Base-by-base conservation (phyloP, 2,329 filamentous ascomycete species). In the Cytospora mali region DNA sequence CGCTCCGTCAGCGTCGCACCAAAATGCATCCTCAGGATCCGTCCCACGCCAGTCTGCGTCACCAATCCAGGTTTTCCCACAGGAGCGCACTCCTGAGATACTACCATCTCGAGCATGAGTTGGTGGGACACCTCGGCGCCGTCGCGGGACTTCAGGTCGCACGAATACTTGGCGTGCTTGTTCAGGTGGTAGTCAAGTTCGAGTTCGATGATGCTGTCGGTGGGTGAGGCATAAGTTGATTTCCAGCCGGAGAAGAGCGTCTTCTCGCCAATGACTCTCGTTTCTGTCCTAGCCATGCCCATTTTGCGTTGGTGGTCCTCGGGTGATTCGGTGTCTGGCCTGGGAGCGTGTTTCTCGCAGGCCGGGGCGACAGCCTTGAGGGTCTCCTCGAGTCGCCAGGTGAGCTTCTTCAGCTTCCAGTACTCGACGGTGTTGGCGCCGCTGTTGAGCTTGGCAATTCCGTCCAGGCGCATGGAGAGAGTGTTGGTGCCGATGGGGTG, bases 21-120 rank as follows among this genome's bases (percentile, higher is more conserved):
- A 79, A 97, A 98, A 74, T 96, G 92, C 84, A 97, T 97, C 68
- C 94, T 86, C 65, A 99, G 81, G 58, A 98, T 94, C 67, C 94
- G 87, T 0, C 94, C 95, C 2, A 93, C 90, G 65, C 94, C 94
- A 0, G 94, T 97, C 55, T 93, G 92, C 0, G 92, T 93, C 54
- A 91, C 84, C 56, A 92, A 81, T 58, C 80, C 77, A 1, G 83
- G 81, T 74, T 88, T 88, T 64, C 86, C 88, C 72, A 89, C 87
- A 66, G 89, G 90, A 0, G 84, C 84, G 79, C 92, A 95, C 75
- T 98, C 94, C 75, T 97, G 93, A 2, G 91, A 91, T 25, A 99
- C 93, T 55, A 98, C 93, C 80, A 98, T 87, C 78, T 99, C 94
- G 62, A 98, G 84, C 71, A 97, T 86, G 51, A 99, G 85, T 71